Evolutionary conservation across 2,329 filamentous ascomycete species (phyloP).

Genomic region (Leptoxyphium fumago): DNA sequence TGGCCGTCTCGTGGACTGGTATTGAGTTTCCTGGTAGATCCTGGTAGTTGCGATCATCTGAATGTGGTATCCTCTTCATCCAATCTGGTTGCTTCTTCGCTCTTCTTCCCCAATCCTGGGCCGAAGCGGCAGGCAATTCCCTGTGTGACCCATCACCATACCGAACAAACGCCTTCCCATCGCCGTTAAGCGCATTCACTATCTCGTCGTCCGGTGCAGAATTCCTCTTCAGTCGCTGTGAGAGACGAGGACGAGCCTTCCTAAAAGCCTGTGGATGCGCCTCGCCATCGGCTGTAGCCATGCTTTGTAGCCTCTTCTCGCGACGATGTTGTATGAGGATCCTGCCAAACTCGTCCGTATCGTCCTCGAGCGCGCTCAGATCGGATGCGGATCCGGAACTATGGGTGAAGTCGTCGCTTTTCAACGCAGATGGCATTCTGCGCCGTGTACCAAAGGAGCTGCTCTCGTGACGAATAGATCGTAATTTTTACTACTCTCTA

Average conservation of each 20-base stretch:
- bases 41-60: not conserved
- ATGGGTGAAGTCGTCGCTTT: conserved; percentile 7
- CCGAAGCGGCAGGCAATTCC: not conserved
- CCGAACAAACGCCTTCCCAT: conserved; percentile 28
- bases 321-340: conserved; percentile 29
- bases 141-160: conserved; percentile 9
- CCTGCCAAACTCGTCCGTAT: conserved; percentile 32
- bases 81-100: not conserved
- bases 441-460: too few species aligned
- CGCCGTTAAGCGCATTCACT: not conserved
- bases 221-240: not conserved
- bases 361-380: conserved; percentile 26
- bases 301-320: conserved; percentile 25
- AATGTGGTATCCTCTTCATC: conserved; percentile 1
- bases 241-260: conserved; percentile 25
- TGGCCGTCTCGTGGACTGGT: too few species aligned
- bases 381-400: conserved; percentile 14
- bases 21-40: too few species aligned
- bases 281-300: conserved; percentile 19
- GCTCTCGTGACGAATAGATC: too few species aligned
- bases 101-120: not conserved
- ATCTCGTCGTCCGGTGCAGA: not conserved
- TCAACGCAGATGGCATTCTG: too few species aligned
- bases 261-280: conserved; percentile 22
- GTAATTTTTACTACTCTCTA: too few species aligned